phyloP scores from a whole-genome alignment of 1,284 basidiomycete genomes.

The Irpex sp. region DNA sequence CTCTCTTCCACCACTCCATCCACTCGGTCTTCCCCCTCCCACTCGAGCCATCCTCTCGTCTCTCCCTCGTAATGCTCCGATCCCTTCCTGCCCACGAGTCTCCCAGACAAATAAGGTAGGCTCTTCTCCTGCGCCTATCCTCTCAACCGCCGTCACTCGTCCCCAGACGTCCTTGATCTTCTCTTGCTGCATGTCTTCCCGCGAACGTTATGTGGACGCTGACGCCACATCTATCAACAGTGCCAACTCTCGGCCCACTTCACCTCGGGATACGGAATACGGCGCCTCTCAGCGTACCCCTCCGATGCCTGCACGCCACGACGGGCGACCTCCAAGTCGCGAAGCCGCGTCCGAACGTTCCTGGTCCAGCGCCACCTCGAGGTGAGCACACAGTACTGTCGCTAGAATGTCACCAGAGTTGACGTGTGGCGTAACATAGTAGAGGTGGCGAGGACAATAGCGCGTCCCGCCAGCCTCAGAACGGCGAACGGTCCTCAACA shows the following conservation, averaged over 20 bases:
- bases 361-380: background rate
- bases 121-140: background rate
- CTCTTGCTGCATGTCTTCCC: background rate
- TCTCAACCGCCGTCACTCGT: background rate
- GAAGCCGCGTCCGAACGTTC: background rate
- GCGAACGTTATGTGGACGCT: background rate
- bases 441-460: background rate
- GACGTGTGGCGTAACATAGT: background rate
- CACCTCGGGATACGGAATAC: background rate
- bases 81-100: background rate
- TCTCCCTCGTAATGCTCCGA: slow-evolving; percentile 2
- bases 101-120: slow-evolving; percentile 2
- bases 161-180: background rate
- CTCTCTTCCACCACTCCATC: background rate
- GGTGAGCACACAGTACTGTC: background rate
- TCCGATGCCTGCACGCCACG: background rate
- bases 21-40: slow-evolving; percentile 1
- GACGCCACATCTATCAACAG: background rate
- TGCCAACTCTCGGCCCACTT: background rate
- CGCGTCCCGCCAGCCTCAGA: background rate
- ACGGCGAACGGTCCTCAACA: background rate
- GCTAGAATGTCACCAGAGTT: background rate
- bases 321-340: background rate
- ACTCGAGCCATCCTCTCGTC: background rate
- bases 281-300: background rate